Base-by-base conservation (phyloP, 495 filamentous ascomycete species). In the Lepidopterella palustris region DNA sequence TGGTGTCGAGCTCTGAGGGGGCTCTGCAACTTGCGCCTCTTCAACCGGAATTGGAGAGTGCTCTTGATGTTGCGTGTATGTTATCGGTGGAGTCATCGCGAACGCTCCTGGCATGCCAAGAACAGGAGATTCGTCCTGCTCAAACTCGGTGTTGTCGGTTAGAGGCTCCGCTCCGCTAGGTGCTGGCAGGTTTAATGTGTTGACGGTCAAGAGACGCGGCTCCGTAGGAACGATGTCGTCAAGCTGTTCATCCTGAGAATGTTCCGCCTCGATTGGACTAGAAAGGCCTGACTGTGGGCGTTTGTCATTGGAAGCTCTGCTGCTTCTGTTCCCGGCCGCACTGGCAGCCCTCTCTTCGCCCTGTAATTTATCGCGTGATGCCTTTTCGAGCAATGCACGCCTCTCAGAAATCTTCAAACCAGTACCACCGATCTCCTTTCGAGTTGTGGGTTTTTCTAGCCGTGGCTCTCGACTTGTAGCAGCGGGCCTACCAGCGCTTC, bases 21-120 rank as follows among this genome's bases (percentile, higher is more conserved):
- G 73, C 72, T 57, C 76, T 3, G 20, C 28, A 27, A 50, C 23
- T 5, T 50, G 18, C 21, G 15, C 21, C 26, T 50, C 47, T 27
- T 50, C 47, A 18, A 32, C 8, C 18, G 5, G 52, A n/a, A 32
- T 13, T 35, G 18, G 24, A 32, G 31, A 63, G 89, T 87, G 59
- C 82, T 79, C 5, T 84, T 88, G n/a, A 18, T 79, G 78, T 49
- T 80, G 82, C 20, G 81, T 80, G 6, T 78, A 80, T n/a, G 69
- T 74, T 9, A 87, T 78, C 23, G 69, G 59, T 24, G 56, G 60
- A 25, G 70, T 68, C 53, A 53, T 57, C 29, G 72, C 71, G 54
- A 84, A 83, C 45, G 77, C 78, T 31, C 80, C 80, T 10, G 84
- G 82, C 51, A 85, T 81, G 11, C 89, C 88, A 24, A 93, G 72